Conservation (phyloP, 2,329 filamentous ascomycete genomes). For the Hypoxylon sp. region DNA sequence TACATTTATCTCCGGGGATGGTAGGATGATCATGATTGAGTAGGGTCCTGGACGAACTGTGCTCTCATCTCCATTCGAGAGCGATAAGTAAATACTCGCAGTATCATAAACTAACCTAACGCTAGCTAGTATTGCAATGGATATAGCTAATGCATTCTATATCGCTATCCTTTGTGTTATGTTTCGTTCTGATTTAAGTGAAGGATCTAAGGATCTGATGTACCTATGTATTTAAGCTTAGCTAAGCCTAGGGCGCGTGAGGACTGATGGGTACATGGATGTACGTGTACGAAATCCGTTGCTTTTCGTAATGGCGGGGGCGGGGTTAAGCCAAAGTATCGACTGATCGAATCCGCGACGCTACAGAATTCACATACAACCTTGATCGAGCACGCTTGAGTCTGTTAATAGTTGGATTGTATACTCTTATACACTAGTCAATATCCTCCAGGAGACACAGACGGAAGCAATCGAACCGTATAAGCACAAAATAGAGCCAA, state of each 20-base stretch:
- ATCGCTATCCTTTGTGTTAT: background rate
- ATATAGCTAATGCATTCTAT: background rate
- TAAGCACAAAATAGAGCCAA: constrained; percentile 13
- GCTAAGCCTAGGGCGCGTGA: background rate
- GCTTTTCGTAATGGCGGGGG: constrained; percentile 33
- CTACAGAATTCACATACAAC: constrained; percentile 11
- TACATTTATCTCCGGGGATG: background rate
- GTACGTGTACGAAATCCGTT: too few species aligned
- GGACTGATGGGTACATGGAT: too few species aligned
- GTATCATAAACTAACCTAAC: background rate
- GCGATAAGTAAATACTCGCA: background rate
- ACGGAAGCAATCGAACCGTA: background rate
- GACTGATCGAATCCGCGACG: constrained; percentile 29
- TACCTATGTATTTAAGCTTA: background rate
- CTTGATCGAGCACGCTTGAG: background rate
- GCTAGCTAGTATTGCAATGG: background rate
- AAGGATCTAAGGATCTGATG: background rate
- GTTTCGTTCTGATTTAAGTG: too few species aligned
- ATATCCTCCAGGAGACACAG: background rate
- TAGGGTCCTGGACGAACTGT: background rate
- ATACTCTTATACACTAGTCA: background rate
- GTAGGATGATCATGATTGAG: background rate
- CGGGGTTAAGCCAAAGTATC: constrained; percentile 33
- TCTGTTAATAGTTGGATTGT: background rate
- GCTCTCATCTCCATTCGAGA: background rate